These are phyloP conservation scores for Dictyostelium purpureum DNA, from an alignment of 78 protist species.

Conservation along the genomic window DNA sequence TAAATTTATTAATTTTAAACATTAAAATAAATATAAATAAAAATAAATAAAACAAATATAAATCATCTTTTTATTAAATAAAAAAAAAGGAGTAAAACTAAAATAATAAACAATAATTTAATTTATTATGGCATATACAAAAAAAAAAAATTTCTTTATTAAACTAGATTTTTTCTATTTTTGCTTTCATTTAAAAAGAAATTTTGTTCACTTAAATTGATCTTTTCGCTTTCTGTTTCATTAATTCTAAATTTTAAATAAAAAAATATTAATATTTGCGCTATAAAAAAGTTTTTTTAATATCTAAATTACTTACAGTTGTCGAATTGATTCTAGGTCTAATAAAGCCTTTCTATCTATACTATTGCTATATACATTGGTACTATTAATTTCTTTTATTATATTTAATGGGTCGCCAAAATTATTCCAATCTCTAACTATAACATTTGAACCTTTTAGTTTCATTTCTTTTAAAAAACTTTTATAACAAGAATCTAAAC, in stretches of 20 bases:
- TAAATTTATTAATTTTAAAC: too few species aligned
- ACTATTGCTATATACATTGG: background rate
- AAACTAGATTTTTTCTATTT: background rate
- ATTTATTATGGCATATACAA: too few species aligned
- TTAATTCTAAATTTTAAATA: background rate
- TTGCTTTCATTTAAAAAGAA: conserved; percentile 8
- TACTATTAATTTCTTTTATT: conserved; percentile 1
- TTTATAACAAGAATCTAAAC: conserved; percentile 64
- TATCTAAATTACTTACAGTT: background rate
- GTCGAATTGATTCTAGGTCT: background rate
- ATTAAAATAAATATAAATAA: too few species aligned
- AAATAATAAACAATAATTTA: too few species aligned
- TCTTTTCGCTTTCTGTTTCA: background rate
- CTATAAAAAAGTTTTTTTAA: background rate
- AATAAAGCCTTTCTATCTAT: background rate
- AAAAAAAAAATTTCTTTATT: too few species aligned
- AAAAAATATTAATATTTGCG: background rate
- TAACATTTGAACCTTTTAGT: conserved; percentile 50
- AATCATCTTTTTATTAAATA: too few species aligned
- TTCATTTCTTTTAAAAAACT: conserved; percentile 60
- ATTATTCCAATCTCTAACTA: conserved; percentile 75
- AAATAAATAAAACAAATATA: too few species aligned
- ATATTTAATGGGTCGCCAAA: conserved; percentile 59
- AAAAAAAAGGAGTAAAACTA: too few species aligned
- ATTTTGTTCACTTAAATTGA: background rate